A percentile compares a stretch with the other conserved stretches of the same genome.
phyloP scores from a whole-genome alignment of 306 rosid genomes.

The Rosa persica region DNA sequence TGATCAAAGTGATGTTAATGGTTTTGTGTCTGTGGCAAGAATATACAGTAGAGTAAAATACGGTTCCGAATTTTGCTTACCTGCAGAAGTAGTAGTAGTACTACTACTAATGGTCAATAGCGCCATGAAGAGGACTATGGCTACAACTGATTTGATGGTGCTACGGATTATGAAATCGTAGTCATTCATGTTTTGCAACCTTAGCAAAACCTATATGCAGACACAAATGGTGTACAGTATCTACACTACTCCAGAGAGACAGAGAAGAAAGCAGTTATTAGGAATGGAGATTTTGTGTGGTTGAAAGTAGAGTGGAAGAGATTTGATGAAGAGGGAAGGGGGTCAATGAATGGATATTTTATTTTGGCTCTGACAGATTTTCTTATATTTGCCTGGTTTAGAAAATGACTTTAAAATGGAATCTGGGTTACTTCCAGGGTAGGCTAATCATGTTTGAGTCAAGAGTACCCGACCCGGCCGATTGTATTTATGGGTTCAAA shows the following conservation, averaged over 20 bases:
- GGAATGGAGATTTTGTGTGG: conserved; percentile 17
- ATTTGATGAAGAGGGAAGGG: neutral
- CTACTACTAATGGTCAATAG: conserved; percentile 4
- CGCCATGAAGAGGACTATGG: conserved; percentile 6
- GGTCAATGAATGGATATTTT: conserved; percentile 13
- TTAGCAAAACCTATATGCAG: neutral
- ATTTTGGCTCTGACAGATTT: neutral
- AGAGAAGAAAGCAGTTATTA: neutral
- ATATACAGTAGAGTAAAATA: neutral
- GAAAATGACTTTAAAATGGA: conserved; percentile 7
- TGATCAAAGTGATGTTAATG: neutral
- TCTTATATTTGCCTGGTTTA: conserved; percentile 2
- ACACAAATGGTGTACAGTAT: conserved; percentile 1
- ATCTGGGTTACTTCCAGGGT: conserved; percentile 10
- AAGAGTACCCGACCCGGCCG: neutral
- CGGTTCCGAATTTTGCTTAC: neutral
- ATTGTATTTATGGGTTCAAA: neutral
- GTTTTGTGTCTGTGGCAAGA: neutral
- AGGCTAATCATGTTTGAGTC: neutral
- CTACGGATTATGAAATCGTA: neutral
- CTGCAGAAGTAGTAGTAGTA: neutral
- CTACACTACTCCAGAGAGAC: conserved; percentile 1
- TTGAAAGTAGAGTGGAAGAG: conserved; percentile 10
- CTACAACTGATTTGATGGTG: neutral
- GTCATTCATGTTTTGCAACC: conserved; percentile 20